phyloP scores from a whole-genome alignment of 257 asterid species.

The Linaria vulgaris region DNA sequence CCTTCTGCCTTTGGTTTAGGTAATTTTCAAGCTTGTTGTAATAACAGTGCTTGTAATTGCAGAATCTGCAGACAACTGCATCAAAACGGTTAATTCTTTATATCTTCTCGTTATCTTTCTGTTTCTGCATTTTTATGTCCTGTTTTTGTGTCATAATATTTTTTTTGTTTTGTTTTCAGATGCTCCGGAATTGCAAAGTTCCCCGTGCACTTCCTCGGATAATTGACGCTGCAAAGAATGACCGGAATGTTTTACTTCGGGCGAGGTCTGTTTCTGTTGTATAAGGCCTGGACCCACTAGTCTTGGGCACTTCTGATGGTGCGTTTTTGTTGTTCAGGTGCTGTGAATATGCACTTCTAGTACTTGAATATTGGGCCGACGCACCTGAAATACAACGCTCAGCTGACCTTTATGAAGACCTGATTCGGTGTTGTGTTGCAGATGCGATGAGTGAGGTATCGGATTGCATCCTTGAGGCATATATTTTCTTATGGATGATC shows the following conservation, averaged over 20 bases:
- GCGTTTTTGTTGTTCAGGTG: constrained; percentile 55
- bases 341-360: constrained; percentile 91
- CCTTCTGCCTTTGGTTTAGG: constrained; percentile 51
- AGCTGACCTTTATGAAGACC: constrained; percentile 91
- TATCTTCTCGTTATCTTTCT: constrained; percentile 12
- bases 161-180: constrained; percentile 54
- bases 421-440: constrained; percentile 86
- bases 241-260: constrained; percentile 91
- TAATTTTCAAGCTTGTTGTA: constrained; percentile 99
- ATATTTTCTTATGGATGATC: neutral
- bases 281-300: constrained; percentile 14
- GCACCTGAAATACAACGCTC: constrained; percentile 98
- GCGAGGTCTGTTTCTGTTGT: constrained; percentile 58
- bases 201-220: constrained; percentile 87
- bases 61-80: constrained; percentile 99
- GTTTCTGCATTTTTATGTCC: neutral
- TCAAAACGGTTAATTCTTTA: constrained; percentile 73
- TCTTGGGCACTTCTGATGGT: constrained; percentile 21
- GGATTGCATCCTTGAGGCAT: constrained; percentile 12
- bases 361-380: constrained; percentile 98
- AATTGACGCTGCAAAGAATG: constrained; percentile 91
- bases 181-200: constrained; percentile 97
- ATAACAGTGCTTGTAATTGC: constrained; percentile 98
- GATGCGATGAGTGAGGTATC: constrained; percentile 99
- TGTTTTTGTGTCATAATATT: neutral